A percentile compares a stretch with the other conserved stretches of the same genome.
These are phyloP conservation scores for Physcomitrium patens DNA, from an alignment of 225 moss, liverwort and hornwort species.

Conservation along the genomic window DNA sequence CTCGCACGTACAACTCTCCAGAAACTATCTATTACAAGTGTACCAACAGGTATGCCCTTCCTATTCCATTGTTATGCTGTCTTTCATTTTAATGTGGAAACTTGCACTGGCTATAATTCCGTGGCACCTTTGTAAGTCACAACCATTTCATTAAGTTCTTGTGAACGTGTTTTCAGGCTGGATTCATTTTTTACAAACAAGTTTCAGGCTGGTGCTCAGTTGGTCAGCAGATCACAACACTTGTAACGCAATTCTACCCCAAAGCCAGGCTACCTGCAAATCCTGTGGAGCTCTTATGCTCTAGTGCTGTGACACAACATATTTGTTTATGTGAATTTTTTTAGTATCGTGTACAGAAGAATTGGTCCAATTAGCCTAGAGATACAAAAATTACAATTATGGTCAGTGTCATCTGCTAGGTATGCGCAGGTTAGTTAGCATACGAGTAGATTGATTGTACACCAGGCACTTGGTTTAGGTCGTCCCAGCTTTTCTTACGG, in stretches of 20 bases:
- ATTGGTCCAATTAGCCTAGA: slow-evolving; percentile 9
- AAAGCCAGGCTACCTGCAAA: slow-evolving; percentile 11
- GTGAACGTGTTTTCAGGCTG: slow-evolving; percentile 58
- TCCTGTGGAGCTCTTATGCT: slow-evolving; percentile 9
- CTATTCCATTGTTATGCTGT: slow-evolving; percentile 18
- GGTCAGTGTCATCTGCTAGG: slow-evolving; percentile 8
- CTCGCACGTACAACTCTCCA: slow-evolving; percentile 93
- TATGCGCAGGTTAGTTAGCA: background rate
- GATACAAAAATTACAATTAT: background rate
- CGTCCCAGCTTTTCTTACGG: slow-evolving; percentile 5
- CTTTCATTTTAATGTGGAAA: slow-evolving; percentile 10
- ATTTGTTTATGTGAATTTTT: background rate
- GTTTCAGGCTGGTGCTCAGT: slow-evolving; percentile 81
- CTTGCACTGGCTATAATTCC: background rate
- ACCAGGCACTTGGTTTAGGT: slow-evolving; percentile 6
- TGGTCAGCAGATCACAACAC: slow-evolving; percentile 67
- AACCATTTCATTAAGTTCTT: background rate
- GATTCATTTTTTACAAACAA: slow-evolving; percentile 95
- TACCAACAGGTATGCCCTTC: slow-evolving; percentile 72
- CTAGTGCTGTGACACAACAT: slow-evolving; percentile 1
- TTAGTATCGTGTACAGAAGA: slow-evolving; percentile 22
- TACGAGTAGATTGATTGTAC: background rate
- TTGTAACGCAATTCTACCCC: slow-evolving; percentile 15
- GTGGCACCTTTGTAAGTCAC: background rate
- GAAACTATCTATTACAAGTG: slow-evolving; percentile 97